Percentiles rank a stretch among this genome's conserved stretches.
These are phyloP conservation scores for Eucalyptus globulus DNA, from an alignment of 345 rosid genomes.

Conservation along the genomic window DNA sequence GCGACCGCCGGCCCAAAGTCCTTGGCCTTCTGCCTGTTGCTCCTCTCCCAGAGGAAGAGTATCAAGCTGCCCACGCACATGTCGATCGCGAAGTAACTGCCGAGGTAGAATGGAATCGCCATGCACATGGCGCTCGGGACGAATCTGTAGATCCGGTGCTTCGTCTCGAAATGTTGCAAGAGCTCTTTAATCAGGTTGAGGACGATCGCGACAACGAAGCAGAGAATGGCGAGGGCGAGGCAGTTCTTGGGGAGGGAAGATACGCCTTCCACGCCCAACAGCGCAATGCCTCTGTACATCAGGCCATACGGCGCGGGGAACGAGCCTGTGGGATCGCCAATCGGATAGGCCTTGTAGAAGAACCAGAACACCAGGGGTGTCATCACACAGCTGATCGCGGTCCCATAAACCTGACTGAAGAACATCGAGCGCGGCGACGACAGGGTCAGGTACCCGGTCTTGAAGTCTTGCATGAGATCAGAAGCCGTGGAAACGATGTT, in stretches of 20 bases:
- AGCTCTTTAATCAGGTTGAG: slow-evolving; percentile 25
- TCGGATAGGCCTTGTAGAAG: slow-evolving; percentile 62
- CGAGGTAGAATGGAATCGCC: slow-evolving; percentile 94
- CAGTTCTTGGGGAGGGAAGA: slow-evolving; percentile 65
- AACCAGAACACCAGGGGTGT: slow-evolving; percentile 77
- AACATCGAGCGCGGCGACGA: slow-evolving; percentile 90
- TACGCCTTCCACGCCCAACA: slow-evolving; percentile 64
- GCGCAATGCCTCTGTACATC: slow-evolving; percentile 66
- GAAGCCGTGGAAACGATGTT: slow-evolving; percentile 94
- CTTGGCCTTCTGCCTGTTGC: slow-evolving; percentile 38
- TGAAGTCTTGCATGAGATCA: slow-evolving; percentile 89
- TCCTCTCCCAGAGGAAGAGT: slow-evolving; percentile 50
- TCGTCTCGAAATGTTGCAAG: slow-evolving; percentile 15
- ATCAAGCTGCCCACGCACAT: slow-evolving; percentile 89
- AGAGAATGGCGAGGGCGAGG: slow-evolving; percentile 34
- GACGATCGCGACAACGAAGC: slow-evolving; percentile 30
- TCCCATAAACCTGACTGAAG: slow-evolving; percentile 68
- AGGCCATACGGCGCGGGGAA: slow-evolving; percentile 76
- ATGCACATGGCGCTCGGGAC: slow-evolving; percentile 91
- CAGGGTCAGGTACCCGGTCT: slow-evolving; percentile 83
- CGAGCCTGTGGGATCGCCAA: slow-evolving; percentile 54
- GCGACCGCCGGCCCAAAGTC: slow-evolving; percentile 66
- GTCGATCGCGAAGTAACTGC: slow-evolving; percentile 75
- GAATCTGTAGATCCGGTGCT: slow-evolving; percentile 21
- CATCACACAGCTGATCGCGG: slow-evolving; percentile 57